Conservation (phyloP, 2,329 filamentous ascomycete species). For the Pyrenophora seminiperda region DNA sequence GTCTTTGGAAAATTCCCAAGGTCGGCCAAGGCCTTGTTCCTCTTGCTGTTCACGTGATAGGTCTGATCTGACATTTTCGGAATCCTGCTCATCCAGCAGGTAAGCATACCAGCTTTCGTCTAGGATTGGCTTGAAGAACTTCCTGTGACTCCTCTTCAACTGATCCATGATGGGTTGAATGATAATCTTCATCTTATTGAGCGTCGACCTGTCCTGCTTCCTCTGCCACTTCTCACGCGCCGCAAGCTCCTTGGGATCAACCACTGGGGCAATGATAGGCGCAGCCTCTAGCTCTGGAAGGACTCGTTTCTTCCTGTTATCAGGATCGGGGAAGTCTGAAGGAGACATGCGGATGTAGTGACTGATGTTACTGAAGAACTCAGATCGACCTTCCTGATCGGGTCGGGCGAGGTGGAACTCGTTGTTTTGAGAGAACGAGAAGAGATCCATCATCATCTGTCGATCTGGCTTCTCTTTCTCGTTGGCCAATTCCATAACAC, state of each 20-base stretch:
- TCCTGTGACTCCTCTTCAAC: constrained; percentile 86
- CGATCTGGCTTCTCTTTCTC: constrained; percentile 61
- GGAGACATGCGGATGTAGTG: constrained; percentile 80
- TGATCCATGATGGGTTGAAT: constrained; percentile 98
- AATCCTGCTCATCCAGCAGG: constrained; percentile 81
- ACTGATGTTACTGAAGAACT: constrained; percentile 79
- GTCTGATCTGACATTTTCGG: constrained; percentile 66
- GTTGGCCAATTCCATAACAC: constrained; percentile 75
- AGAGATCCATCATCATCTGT: constrained; percentile 75
- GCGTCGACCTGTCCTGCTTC: constrained; percentile 78
- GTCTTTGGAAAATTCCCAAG: constrained; percentile 80
- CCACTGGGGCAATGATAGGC: constrained; percentile 60
- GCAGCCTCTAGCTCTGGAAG: constrained; percentile 77
- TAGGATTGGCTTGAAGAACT: constrained; percentile 79
- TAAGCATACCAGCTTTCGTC: constrained; percentile 76
- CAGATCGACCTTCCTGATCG: constrained; percentile 67
- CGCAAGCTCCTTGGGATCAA: constrained; percentile 66
- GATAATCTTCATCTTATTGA: constrained; percentile 86
- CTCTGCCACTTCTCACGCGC: constrained; percentile 80
- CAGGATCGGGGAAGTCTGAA: constrained; percentile 82
- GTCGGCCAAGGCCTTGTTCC: constrained; percentile 64
- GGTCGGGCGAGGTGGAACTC: constrained; percentile 73
- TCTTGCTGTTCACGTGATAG: constrained; percentile 60
- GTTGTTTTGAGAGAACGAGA: constrained; percentile 83
- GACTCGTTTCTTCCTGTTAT: constrained; percentile 83